A percentile compares a stretch with the other conserved stretches of the same genome.
These are phyloP conservation scores for Colletotrichum sp. DNA, from an alignment of 2,329 filamentous ascomycete species.

Conservation along the genomic window DNA sequence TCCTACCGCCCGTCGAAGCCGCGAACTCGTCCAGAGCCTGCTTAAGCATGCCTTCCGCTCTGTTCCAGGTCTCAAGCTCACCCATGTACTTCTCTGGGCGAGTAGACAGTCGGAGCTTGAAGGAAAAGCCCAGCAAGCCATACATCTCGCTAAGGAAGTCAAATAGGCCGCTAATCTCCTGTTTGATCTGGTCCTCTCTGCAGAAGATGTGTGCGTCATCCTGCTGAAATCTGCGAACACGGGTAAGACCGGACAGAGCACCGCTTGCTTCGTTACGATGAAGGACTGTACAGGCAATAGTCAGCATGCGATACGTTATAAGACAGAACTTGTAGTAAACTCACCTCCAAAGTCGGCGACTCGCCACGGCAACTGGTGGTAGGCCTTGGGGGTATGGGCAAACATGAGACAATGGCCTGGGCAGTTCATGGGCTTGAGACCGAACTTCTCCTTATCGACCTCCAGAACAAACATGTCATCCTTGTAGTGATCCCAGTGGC, in stretches of 20 bases:
- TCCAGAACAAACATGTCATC: slow-evolving; percentile 80
- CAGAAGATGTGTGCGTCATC: slow-evolving; percentile 98
- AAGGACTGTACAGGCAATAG: slow-evolving; percentile 43
- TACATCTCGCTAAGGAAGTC: slow-evolving; percentile 81
- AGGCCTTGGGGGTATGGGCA: slow-evolving; percentile 81
- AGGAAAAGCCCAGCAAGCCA: slow-evolving; percentile 76
- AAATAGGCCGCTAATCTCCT: slow-evolving; percentile 83
- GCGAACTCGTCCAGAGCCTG: slow-evolving; percentile 81
- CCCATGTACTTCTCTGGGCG: slow-evolving; percentile 89
- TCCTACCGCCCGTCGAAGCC: slow-evolving; percentile 29
- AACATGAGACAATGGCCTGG: slow-evolving; percentile 93
- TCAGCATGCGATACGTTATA: neutral
- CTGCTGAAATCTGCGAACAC: slow-evolving; percentile 93
- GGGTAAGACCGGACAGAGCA: slow-evolving; percentile 86
- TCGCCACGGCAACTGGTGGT: slow-evolving; percentile 87
- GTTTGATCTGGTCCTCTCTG: slow-evolving; percentile 74
- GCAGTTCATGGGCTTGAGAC: slow-evolving; percentile 97
- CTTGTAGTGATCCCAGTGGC: slow-evolving; percentile 91
- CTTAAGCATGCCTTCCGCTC: slow-evolving; percentile 81
- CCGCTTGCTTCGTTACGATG: slow-evolving; percentile 96
- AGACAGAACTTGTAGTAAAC: slow-evolving; percentile 46
- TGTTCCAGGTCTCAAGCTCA: slow-evolving; percentile 85
- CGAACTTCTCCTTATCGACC: slow-evolving; percentile 80
- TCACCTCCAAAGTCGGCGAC: slow-evolving; percentile 85
- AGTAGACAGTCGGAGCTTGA: slow-evolving; percentile 90